A percentile compares a stretch with the other conserved stretches of the same genome.
Evolutionary conservation across 116 monocot species (phyloP).

Genomic region (Posidonia oceanica): DNA sequence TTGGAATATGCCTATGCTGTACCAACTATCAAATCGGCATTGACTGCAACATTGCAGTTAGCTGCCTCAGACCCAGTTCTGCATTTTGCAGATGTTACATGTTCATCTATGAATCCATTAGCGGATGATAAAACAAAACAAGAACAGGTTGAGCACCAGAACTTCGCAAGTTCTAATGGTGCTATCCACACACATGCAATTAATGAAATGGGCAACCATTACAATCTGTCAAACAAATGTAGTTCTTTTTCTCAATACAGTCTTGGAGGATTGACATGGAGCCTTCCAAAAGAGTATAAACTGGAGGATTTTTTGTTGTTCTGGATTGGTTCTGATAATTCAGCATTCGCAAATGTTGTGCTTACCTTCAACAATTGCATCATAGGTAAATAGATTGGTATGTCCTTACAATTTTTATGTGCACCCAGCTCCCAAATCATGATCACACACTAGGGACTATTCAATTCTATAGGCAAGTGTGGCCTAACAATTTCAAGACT

Average conservation of each 20-base stretch:
- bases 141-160: slow-evolving; percentile 8
- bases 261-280: slow-evolving; percentile 88
- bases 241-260: slow-evolving; percentile 9
- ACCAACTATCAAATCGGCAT: slow-evolving; percentile 31
- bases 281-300: slow-evolving; percentile 31
- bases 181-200: slow-evolving; percentile 12
- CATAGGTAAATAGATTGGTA: slow-evolving; percentile 28
- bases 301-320: slow-evolving; percentile 63
- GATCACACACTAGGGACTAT: neutral
- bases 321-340: slow-evolving; percentile 85
- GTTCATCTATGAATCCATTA: slow-evolving; percentile 47
- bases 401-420: too few relatives aligned
- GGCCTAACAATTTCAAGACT: neutral
- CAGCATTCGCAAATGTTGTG: slow-evolving; percentile 82
- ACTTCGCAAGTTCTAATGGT: slow-evolving; percentile 4
- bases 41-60: slow-evolving; percentile 8
- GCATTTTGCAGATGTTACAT: slow-evolving; percentile 52
- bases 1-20: slow-evolving; percentile 88
- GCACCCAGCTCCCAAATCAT: too few relatives aligned
- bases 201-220: slow-evolving; percentile 6
- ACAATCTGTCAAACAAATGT: slow-evolving; percentile 10
- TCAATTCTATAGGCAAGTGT: neutral
- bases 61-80: slow-evolving; percentile 12
- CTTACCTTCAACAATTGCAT: slow-evolving; percentile 83
- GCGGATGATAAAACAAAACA: slow-evolving; percentile 12